Evolutionary conservation across 2,329 filamentous ascomycete species (phyloP).

Genomic region (Microdochium paspali): DNA sequence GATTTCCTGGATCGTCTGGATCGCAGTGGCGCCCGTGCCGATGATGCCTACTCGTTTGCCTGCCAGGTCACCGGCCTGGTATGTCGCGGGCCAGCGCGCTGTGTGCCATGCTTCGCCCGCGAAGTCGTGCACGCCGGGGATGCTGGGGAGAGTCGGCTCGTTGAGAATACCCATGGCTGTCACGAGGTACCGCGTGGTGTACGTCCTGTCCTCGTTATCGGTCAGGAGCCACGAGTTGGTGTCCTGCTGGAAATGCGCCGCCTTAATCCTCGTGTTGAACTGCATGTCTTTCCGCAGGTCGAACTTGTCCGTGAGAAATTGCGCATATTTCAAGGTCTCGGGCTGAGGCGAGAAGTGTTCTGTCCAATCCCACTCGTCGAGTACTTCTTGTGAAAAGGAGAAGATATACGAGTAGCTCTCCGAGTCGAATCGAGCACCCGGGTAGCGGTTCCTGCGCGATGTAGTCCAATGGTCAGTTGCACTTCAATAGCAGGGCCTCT

Average conservation of each 20-base stretch:
- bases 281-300: slow-evolving; percentile 3
- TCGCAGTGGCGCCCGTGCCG: slow-evolving; percentile 18
- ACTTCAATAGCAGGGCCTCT: no score
- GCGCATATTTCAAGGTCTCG: slow-evolving; percentile 1
- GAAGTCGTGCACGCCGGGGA: slow-evolving; percentile 18
- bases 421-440: slow-evolving; percentile 3
- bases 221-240: slow-evolving; percentile 15
- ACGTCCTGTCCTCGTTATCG: slow-evolving; percentile 12
- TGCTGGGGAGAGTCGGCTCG: slow-evolving; percentile 21
- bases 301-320: slow-evolving; percentile 2
- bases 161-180: slow-evolving; percentile 18
- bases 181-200: slow-evolving; percentile 15
- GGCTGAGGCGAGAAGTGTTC: slow-evolving; percentile 2
- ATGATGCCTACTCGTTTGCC: slow-evolving; percentile 18
- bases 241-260: not conserved
- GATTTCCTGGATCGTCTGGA: slow-evolving; percentile 19
- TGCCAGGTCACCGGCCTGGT: slow-evolving; percentile 5
- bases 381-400: slow-evolving; percentile 2
- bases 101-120: slow-evolving; percentile 16
- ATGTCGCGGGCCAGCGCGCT: slow-evolving; percentile 13
- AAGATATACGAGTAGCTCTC: slow-evolving; percentile 2
- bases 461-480: not conserved
- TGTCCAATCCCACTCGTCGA: slow-evolving; percentile 4
- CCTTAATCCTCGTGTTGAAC: slow-evolving; percentile 1
- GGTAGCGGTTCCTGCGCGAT: slow-evolving; percentile 1